phyloP scores from a whole-genome alignment of 2,329 filamentous ascomycete species.

The Mycosphaerella sp. region DNA sequence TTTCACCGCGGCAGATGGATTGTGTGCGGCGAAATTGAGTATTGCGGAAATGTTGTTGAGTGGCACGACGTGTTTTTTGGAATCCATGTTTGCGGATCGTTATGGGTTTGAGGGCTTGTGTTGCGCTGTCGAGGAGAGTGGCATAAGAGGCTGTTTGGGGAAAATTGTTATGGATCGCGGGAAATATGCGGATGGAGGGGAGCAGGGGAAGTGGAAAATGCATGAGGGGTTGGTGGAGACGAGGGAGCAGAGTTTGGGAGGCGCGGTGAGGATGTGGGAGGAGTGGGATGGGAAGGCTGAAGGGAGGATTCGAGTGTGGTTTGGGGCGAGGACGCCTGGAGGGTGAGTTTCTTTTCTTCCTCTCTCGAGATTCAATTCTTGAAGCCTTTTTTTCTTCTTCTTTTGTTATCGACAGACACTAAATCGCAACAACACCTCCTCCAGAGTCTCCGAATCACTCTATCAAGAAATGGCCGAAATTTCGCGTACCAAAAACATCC shows the following conservation, averaged over 20 bases:
- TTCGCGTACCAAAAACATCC: not conserved
- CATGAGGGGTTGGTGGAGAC: constrained; percentile 40
- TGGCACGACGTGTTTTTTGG: constrained; percentile 48
- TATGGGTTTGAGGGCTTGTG: constrained; percentile 44
- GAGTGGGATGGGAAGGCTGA: constrained; percentile 34
- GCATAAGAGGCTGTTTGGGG: constrained; percentile 41
- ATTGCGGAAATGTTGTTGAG: constrained; percentile 48
- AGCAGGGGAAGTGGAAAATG: constrained; percentile 40
- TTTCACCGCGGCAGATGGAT: constrained; percentile 44
- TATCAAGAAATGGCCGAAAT: not conserved
- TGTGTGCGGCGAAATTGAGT: constrained; percentile 43
- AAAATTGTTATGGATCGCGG: constrained; percentile 43
- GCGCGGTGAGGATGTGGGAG: constrained; percentile 33
- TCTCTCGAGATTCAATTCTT: too few species aligned
- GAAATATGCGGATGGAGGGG: constrained; percentile 34
- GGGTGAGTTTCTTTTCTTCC: constrained; percentile 25
- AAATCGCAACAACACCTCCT: not conserved
- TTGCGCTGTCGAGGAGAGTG: constrained; percentile 40
- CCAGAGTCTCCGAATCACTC: not conserved
- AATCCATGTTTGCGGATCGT: constrained; percentile 47
- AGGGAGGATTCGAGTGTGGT: constrained; percentile 36
- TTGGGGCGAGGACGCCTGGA: constrained; percentile 36
- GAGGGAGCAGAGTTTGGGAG: constrained; percentile 32
- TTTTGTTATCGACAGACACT: not conserved
- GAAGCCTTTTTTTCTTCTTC: not conserved